Percentiles rank a stretch among this genome's conserved stretches.
phyloP scores from a whole-genome alignment of 2,329 filamentous ascomycete genomes.

The Blastomyces percursus region DNA sequence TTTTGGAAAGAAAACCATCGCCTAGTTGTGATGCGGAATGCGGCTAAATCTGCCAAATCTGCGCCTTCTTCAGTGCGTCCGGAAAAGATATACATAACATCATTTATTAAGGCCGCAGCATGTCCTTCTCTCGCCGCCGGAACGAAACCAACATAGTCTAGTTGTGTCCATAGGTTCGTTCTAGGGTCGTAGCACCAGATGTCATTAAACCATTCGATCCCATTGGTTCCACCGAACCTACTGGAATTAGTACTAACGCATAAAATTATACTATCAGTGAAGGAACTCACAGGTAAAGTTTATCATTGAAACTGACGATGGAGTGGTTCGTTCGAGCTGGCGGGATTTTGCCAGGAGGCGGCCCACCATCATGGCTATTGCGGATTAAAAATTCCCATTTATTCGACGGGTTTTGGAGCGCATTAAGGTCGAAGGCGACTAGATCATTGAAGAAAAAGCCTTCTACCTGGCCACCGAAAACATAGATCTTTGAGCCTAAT shows the following conservation, averaged over 20 bases:
- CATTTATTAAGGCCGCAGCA: constrained; percentile 82
- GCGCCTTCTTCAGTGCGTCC: constrained; percentile 87
- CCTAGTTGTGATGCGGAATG: constrained; percentile 67
- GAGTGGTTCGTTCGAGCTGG: constrained; percentile 92
- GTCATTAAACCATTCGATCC: constrained; percentile 95
- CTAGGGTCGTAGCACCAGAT: constrained; percentile 92
- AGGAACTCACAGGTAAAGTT: constrained; percentile 69
- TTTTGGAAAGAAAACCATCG: constrained; percentile 99
- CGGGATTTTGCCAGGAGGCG: constrained; percentile 56
- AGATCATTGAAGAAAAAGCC: constrained; percentile 98
- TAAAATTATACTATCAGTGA: not conserved
- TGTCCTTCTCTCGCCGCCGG: constrained; percentile 89
- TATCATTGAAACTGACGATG: constrained; percentile 83
- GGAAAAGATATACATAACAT: constrained; percentile 99
- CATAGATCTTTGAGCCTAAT: constrained; percentile 88
- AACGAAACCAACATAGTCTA: constrained; percentile 97
- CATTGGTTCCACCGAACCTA: constrained; percentile 96
- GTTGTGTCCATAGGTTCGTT: constrained; percentile 69
- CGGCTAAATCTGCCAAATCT: constrained; percentile 85
- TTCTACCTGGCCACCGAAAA: constrained; percentile 96
- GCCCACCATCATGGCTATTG: constrained; percentile 51
- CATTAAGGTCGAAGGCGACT: constrained; percentile 89
- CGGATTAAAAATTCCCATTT: constrained; percentile 88
- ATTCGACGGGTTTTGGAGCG: constrained; percentile 80
- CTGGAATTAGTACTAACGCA: not conserved